phyloP scores from a whole-genome alignment of 1,139 yeast species.

The Candida sojae region DNA sequence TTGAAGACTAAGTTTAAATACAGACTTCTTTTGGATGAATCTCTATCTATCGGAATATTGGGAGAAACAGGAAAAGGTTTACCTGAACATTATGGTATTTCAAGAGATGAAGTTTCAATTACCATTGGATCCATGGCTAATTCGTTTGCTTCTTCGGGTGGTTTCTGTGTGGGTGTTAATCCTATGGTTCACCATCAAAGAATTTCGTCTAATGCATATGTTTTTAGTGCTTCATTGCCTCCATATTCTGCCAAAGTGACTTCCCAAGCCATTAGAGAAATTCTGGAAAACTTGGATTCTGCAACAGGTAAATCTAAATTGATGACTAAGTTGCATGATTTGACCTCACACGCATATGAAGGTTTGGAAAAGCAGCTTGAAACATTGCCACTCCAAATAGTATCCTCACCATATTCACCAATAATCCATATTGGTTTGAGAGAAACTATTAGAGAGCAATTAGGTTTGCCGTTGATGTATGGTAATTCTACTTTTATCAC shows the following conservation, averaged over 20 bases:
- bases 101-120: slow-evolving; percentile 72
- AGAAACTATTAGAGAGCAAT: slow-evolving; percentile 40
- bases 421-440: slow-evolving; percentile 61
- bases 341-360: slow-evolving; percentile 21
- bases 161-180: slow-evolving; percentile 84
- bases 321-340: slow-evolving; percentile 28
- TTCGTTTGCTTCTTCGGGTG: slow-evolving; percentile 89
- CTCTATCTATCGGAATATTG: slow-evolving; percentile 80
- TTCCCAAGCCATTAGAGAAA: slow-evolving; percentile 55
- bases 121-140: slow-evolving; percentile 86
- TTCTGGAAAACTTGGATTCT: slow-evolving; percentile 29
- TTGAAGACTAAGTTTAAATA: slow-evolving; percentile 82
- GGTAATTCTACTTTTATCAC: slow-evolving; percentile 43
- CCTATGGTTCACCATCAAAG: slow-evolving; percentile 89
- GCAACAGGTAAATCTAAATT: slow-evolving; percentile 33
- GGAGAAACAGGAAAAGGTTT: slow-evolving; percentile 89
- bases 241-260: slow-evolving; percentile 85
- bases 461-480: slow-evolving; percentile 49
- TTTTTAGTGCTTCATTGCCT: slow-evolving; percentile 93
- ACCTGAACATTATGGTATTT: slow-evolving; percentile 66
- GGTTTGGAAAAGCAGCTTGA: slow-evolving; percentile 17
- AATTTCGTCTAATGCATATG: slow-evolving; percentile 77
- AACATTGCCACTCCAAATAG: slow-evolving; percentile 45
- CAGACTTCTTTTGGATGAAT: slow-evolving; percentile 84
- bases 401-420: slow-evolving; percentile 66